Conservation (phyloP, 2,329 filamentous ascomycete genomes). For the Ophiostoma australiae region DNA sequence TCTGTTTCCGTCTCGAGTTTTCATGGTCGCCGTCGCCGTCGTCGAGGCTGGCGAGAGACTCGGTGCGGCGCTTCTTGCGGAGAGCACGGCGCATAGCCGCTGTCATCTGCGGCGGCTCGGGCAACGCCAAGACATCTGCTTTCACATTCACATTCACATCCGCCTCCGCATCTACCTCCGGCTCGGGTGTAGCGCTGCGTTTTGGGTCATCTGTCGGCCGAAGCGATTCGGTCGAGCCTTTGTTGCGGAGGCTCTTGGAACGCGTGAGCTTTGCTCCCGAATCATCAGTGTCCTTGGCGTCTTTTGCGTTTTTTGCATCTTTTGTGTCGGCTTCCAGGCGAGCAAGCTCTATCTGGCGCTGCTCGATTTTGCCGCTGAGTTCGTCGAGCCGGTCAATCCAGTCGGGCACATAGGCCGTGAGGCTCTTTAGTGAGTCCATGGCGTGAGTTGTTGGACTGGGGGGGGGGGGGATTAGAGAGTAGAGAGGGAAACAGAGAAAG, state of each 20-base stretch:
- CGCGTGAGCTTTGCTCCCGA: slow-evolving; percentile 17
- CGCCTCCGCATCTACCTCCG: neutral
- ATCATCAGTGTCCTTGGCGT: slow-evolving; percentile 26
- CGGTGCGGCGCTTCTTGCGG: slow-evolving; percentile 39
- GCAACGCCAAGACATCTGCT: slow-evolving; percentile 14
- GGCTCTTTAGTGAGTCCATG: slow-evolving; percentile 53
- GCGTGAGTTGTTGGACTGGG: neutral
- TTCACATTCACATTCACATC: too few species aligned
- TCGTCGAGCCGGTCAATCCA: slow-evolving; percentile 58
- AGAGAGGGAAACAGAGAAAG: neutral
- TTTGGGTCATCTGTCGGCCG: slow-evolving; percentile 29
- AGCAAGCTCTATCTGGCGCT: slow-evolving; percentile 58
- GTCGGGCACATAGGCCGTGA: slow-evolving; percentile 53
- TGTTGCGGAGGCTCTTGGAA: slow-evolving; percentile 31
- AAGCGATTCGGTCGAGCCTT: slow-evolving; percentile 31
- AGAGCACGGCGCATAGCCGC: neutral
- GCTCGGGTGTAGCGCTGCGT: slow-evolving; percentile 19
- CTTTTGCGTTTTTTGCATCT: neutral
- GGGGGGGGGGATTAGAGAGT: neutral
- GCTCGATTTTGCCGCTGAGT: slow-evolving; percentile 56
- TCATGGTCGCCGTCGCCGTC: slow-evolving; percentile 33
- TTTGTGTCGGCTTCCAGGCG: slow-evolving; percentile 33
- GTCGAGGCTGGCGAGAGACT: slow-evolving; percentile 50
- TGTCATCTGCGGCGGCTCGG: neutral
- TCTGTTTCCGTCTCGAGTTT: slow-evolving; percentile 41